Conservation (phyloP, 306 rosid genomes). For the Vigna angularis region DNA sequence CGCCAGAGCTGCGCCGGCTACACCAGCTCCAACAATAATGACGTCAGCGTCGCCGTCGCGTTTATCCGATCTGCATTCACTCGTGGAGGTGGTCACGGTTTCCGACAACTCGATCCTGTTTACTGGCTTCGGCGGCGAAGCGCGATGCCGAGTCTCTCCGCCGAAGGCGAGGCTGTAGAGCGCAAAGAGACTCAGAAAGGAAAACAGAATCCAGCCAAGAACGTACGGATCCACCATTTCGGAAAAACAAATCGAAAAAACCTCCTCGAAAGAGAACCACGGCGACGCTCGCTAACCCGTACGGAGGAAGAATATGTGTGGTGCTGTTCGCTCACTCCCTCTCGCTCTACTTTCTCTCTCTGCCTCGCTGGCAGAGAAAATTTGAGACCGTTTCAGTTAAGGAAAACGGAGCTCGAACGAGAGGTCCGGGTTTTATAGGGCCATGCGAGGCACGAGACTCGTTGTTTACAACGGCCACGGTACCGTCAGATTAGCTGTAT, state of each 20-base stretch:
- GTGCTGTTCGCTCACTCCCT: neutral
- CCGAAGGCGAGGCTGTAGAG: slow-evolving; percentile 50
- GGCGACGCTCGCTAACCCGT: neutral
- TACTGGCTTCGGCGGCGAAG: slow-evolving; percentile 35
- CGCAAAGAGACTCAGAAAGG: slow-evolving; percentile 53
- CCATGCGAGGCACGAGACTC: slow-evolving; percentile 25
- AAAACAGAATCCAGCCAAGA: slow-evolving; percentile 64
- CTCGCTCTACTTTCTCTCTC: slow-evolving; percentile 33
- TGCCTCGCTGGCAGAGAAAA: slow-evolving; percentile 44
- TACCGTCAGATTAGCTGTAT: slow-evolving; percentile 28
- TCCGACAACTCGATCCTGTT: slow-evolving; percentile 43
- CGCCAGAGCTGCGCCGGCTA: slow-evolving; percentile 95
- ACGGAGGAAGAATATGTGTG: neutral
- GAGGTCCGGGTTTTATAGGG: slow-evolving; percentile 27
- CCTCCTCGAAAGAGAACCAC: slow-evolving; percentile 25
- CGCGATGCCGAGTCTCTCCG: slow-evolving; percentile 35
- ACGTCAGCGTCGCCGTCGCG: slow-evolving; percentile 61
- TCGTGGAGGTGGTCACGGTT: slow-evolving; percentile 49
- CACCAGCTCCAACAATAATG: slow-evolving; percentile 96
- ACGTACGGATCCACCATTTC: slow-evolving; percentile 62
- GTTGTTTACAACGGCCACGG: slow-evolving; percentile 1
- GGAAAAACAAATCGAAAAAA: slow-evolving; percentile 44
- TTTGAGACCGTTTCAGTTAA: neutral
- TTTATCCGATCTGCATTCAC: slow-evolving; percentile 67
- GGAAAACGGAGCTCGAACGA: slow-evolving; percentile 17